Percentiles rank a stretch among this genome's conserved stretches.
Conservation (phyloP, 352 stramenopile species). For the Pythium aristosporum region DNA sequence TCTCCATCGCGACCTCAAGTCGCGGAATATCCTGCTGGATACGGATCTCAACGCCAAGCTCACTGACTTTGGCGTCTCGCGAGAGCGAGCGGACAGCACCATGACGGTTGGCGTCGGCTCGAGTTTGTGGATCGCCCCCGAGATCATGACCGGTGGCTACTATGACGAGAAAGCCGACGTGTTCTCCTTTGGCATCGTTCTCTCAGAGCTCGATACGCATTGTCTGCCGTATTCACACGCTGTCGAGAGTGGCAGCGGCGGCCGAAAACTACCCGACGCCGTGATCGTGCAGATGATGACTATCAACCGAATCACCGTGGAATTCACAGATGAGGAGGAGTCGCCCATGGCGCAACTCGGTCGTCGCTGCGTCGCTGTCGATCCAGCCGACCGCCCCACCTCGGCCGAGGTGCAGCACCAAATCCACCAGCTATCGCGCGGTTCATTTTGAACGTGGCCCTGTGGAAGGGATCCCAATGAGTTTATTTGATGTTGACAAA, state of each 20-base stretch:
- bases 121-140: constrained; percentile 30
- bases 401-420: constrained; percentile 13
- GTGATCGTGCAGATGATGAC: constrained; percentile 16
- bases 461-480: not conserved
- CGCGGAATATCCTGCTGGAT: constrained; percentile 18
- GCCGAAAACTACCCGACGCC: constrained; percentile 12
- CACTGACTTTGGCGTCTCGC: constrained; percentile 20
- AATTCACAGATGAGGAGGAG: constrained; percentile 10
- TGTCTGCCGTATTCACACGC: constrained; percentile 4
- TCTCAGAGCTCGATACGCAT: constrained; percentile 13
- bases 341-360: constrained; percentile 11
- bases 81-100: constrained; percentile 8
- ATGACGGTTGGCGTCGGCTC: constrained; percentile 19
- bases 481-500: too few relatives aligned
- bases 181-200: constrained; percentile 14
- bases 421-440: constrained; percentile 6
- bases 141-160: constrained; percentile 28
- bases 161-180: constrained; percentile 26
- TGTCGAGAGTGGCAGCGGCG: constrained; percentile 6
- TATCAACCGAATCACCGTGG: not conserved
- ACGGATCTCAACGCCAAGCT: constrained; percentile 14
- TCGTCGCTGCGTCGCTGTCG: constrained; percentile 7
- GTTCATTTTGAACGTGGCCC: not conserved
- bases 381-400: constrained; percentile 7
- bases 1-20: constrained; percentile 21